Percentiles rank a stretch among this genome's conserved stretches.
phyloP scores from a whole-genome alignment of 2,329 filamentous ascomycete genomes.

The Meredithiella fracta region DNA sequence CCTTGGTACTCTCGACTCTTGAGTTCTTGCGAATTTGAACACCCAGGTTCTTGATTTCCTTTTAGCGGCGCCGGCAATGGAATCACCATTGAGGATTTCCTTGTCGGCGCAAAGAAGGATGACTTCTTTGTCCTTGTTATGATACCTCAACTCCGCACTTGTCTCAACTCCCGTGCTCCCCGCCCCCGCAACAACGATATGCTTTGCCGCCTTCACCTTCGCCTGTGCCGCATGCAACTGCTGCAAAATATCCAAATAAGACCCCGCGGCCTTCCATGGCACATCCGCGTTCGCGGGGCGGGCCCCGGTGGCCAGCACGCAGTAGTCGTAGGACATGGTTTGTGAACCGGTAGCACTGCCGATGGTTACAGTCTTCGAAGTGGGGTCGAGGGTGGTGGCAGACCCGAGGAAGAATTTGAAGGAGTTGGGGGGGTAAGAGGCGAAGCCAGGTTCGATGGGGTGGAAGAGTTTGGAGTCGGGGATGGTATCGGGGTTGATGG shows the following conservation, averaged over 20 bases:
- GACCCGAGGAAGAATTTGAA: slow-evolving; percentile 37
- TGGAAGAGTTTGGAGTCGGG: slow-evolving; percentile 33
- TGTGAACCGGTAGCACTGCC: slow-evolving; percentile 18
- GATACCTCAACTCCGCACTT: slow-evolving; percentile 36
- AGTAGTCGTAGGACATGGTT: slow-evolving; percentile 34
- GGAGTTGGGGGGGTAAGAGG: slow-evolving; percentile 31
- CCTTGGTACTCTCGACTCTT: slow-evolving; percentile 24
- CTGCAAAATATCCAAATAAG: slow-evolving; percentile 28
- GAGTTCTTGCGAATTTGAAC: slow-evolving; percentile 31
- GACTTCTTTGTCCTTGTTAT: slow-evolving; percentile 34
- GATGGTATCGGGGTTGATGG: slow-evolving; percentile 34
- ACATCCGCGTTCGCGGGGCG: slow-evolving; percentile 24
- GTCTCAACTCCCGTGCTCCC: slow-evolving; percentile 40
- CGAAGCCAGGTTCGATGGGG: slow-evolving; percentile 32
- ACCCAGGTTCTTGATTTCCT: slow-evolving; percentile 36
- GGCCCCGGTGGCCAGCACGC: slow-evolving; percentile 41
- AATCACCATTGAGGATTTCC: slow-evolving; percentile 29
- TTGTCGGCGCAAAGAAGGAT: slow-evolving; percentile 29
- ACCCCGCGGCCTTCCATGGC: slow-evolving; percentile 37
- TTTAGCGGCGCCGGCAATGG: slow-evolving; percentile 25
- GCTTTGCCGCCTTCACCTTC: slow-evolving; percentile 28
- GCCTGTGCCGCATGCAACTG: slow-evolving; percentile 27
- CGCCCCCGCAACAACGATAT: slow-evolving; percentile 40
- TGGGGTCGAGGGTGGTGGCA: slow-evolving; percentile 26
- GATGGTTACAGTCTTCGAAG: slow-evolving; percentile 24